phyloP scores from a whole-genome alignment of 352 stramenopile genomes.

The Globisporangium nagaii region DNA sequence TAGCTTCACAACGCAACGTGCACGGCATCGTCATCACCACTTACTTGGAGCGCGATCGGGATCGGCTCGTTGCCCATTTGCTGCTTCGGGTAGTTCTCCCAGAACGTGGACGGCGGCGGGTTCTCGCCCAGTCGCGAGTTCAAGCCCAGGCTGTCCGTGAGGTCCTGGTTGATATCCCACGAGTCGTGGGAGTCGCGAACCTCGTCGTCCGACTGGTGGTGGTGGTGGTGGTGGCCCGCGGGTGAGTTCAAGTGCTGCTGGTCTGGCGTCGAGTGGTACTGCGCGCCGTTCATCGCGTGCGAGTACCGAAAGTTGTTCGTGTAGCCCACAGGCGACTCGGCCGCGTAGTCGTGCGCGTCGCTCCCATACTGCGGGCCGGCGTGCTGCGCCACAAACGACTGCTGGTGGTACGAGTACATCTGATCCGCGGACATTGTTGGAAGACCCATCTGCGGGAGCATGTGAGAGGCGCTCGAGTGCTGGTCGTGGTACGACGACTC shows the following conservation, averaged over 20 bases:
- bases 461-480: neutral
- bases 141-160: slow-evolving; percentile 13
- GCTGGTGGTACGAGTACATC: slow-evolving; percentile 11
- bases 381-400: slow-evolving; percentile 7
- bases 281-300: neutral
- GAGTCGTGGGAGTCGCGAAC: slow-evolving; percentile 17
- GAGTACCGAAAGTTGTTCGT: slow-evolving; percentile 10
- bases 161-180: slow-evolving; percentile 24
- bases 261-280: slow-evolving; percentile 3
- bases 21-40: slow-evolving; percentile 2
- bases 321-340: slow-evolving; percentile 1
- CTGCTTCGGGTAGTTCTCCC: slow-evolving; percentile 39
- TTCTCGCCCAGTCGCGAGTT: slow-evolving; percentile 28
- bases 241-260: slow-evolving; percentile 9
- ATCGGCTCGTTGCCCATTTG: slow-evolving; percentile 21
- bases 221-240: no score
- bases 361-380: slow-evolving; percentile 1
- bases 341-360: slow-evolving; percentile 6
- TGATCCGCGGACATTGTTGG: slow-evolving; percentile 1
- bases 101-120: slow-evolving; percentile 32
- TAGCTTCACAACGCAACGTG: neutral
- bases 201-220: slow-evolving; percentile 13
- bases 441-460: slow-evolving; percentile 12
- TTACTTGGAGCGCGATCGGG: slow-evolving; percentile 17
- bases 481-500: slow-evolving; percentile 7